Percentiles rank a stretch among this genome's conserved stretches.
Evolutionary conservation across 495 filamentous ascomycete genomes (phyloP).

Genomic region (Patellaria atrata): DNA sequence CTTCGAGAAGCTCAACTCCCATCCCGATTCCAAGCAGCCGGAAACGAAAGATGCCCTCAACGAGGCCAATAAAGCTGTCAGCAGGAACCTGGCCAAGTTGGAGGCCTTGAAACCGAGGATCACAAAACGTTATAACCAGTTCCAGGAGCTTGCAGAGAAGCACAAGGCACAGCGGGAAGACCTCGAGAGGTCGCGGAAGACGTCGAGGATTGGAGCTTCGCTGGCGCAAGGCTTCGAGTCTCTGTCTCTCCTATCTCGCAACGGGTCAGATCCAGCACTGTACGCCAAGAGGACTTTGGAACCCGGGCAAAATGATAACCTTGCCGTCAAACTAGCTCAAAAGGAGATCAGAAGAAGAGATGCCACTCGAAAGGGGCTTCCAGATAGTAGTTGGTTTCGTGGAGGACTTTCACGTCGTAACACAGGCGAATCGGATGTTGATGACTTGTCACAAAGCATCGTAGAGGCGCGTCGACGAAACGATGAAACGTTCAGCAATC

Average conservation of each 20-base stretch:
- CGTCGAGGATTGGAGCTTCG: constrained; percentile 5
- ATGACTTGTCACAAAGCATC: constrained; percentile 10
- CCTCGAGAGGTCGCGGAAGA: constrained; percentile 22
- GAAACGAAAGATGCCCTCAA: constrained; percentile 34
- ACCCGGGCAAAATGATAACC: constrained; percentile 53
- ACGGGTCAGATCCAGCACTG: background rate
- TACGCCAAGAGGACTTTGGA: constrained; percentile 33
- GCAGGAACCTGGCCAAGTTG: constrained; percentile 39
- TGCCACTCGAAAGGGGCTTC: constrained; percentile 38
- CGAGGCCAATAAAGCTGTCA: constrained; percentile 39
- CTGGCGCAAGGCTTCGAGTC: constrained; percentile 1
- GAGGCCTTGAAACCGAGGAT: constrained; percentile 55
- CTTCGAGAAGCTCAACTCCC: constrained; percentile 26
- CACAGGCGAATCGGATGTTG: constrained; percentile 31
- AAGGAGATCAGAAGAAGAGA: constrained; percentile 59
- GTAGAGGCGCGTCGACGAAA: too few relatives aligned
- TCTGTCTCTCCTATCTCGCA: background rate
- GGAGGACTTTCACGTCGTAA: constrained; percentile 43
- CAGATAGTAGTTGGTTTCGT: constrained; percentile 38
- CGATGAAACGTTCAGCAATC: constrained; percentile 1
- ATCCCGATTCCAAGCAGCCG: constrained; percentile 34
- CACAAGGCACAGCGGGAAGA: constrained; percentile 19
- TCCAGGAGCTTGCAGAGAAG: constrained; percentile 37
- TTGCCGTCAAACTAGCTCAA: constrained; percentile 65
- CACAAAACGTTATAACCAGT: constrained; percentile 47